Conservation (phyloP, 208 protist species). For the Trypanosoma boissoni region DNA sequence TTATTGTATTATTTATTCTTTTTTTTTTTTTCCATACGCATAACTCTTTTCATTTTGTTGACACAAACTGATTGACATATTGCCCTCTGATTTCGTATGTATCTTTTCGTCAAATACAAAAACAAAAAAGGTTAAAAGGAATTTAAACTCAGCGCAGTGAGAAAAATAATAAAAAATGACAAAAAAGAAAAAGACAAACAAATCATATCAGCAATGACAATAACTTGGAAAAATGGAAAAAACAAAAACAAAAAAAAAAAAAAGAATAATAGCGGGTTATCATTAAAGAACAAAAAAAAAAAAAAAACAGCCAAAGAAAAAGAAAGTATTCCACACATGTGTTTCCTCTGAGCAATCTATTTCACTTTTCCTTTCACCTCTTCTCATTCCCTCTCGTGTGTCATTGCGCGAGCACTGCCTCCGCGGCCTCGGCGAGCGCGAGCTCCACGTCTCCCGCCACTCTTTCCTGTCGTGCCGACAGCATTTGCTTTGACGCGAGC, state of each 20-base stretch:
- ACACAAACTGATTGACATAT: no score
- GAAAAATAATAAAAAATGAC: constrained; percentile 1
- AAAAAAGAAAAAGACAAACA: not conserved
- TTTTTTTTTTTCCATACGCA: no score
- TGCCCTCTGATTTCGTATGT: no score
- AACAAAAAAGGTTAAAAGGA: no score
- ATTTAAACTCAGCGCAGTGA: no score
- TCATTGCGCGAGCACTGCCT: constrained; percentile 18
- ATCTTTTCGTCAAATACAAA: no score
- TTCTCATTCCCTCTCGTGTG: not conserved
- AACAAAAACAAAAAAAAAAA: constrained; percentile 23
- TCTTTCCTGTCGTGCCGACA: constrained; percentile 35
- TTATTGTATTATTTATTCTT: no score
- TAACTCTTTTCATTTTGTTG: no score
- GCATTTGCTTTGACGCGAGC: constrained; percentile 67
- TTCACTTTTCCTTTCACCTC: not conserved
- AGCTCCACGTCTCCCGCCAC: constrained; percentile 41
- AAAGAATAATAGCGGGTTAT: not conserved
- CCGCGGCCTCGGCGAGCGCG: constrained; percentile 30
- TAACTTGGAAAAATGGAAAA: constrained; percentile 7
- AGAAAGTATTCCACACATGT: not conserved
- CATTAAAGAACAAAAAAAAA: constrained; percentile 6
- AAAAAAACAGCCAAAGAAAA: not conserved
- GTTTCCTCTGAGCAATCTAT: no score
- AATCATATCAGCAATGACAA: no score